Base-by-base conservation (phyloP, 73 alveolate species). In the Paraurostyla sp. region DNA sequence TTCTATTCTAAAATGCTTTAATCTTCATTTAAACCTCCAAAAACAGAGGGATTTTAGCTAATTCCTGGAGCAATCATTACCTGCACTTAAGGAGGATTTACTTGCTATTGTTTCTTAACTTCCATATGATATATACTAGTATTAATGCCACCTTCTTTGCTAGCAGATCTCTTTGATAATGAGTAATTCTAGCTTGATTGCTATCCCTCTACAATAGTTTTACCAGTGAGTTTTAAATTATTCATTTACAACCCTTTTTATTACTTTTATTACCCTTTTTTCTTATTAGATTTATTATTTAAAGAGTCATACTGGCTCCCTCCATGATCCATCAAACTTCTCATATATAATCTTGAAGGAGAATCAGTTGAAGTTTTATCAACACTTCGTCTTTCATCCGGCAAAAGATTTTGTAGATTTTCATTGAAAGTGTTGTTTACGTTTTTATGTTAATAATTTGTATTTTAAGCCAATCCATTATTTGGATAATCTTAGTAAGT, bases 261-360 rank as follows among this genome's bases (percentile, higher is more conserved):
- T 11, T 43, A 27, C 6, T 48, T 18, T 73, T 78, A 27, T 54
- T 54, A 4, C 38, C 52, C 6, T 29, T 32, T 42, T 59, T 51
- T 6, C 36, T 73, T 50, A 38, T 65, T 59, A 13, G 22, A 11
- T 73, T 11, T 22, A 22, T 65, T 65, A 1, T 45, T 73, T 23
- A 22, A 16, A 29, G 86, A 45, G 29, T 43, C 65, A 0, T 25
- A 1, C 7, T 73, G 6, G 13, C 57, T 46, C 13, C 18, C 13
- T 46, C 71, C 41, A 48, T 73, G 86, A 43, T 73, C 86, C 86
- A 73, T 48, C 27, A 73, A 73, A 30, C 86, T 73, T 43, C 82
- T 65, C 82, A 65, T 65, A 65, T 73, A 25, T 46, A 73, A 27
- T 45, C 86, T 42, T 1, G 86, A 73, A 7, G 86, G 86, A 43